Conservation (phyloP, 176 grass and related monocot genomes). For the Zizania latifolia region DNA sequence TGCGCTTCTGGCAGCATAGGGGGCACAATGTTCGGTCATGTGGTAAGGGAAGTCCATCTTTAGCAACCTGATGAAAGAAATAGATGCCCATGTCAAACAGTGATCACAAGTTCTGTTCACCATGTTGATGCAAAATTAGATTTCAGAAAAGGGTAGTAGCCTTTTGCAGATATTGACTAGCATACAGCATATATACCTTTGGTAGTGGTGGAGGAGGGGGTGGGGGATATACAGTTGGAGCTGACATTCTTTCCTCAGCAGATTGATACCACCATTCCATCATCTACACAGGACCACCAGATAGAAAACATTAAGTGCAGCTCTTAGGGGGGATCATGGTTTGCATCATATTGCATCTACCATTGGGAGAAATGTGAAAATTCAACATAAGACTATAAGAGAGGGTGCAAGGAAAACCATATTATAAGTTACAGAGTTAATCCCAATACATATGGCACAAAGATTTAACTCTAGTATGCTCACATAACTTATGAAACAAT, state of each 20-base stretch:
- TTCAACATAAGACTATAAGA: background rate
- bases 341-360: slow-evolving; percentile 7
- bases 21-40: slow-evolving; percentile 59
- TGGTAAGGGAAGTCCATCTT: slow-evolving; percentile 77
- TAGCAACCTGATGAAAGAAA: slow-evolving; percentile 57
- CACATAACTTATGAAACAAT: background rate
- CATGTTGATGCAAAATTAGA: background rate
- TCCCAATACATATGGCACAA: background rate
- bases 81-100: background rate
- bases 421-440: background rate
- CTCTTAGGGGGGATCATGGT: background rate
- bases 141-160: background rate
- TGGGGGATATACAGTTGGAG: slow-evolving; percentile 89
- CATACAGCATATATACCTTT: slow-evolving; percentile 41
- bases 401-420: background rate
- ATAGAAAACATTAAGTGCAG: slow-evolving; percentile 27
- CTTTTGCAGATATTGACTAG: background rate
- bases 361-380: background rate
- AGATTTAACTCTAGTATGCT: background rate
- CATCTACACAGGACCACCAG: slow-evolving; percentile 55
- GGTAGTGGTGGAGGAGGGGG: slow-evolving; percentile 77
- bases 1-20: slow-evolving; percentile 82
- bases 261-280: slow-evolving; percentile 99
- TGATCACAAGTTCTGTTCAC: background rate
- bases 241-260: slow-evolving; percentile 96